Base-by-base conservation (phyloP, 768 basidiomycete genomes). In the Hydnomerulius pinastri region DNA sequence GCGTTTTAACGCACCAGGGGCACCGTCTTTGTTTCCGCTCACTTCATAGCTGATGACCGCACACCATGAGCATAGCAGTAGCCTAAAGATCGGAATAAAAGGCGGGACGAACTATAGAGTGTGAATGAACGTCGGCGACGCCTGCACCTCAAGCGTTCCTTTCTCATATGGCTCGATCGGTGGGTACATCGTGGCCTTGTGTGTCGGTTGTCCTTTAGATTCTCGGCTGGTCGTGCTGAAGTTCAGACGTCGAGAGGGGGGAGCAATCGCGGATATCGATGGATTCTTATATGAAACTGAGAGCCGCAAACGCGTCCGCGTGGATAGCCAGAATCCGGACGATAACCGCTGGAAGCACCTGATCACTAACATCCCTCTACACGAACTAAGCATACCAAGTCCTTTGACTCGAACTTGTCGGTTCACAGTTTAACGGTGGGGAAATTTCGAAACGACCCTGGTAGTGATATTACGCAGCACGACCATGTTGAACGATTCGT, bases 21-120 rank as follows among this genome's bases (percentile, higher is more conserved):
- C 76, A 18, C 90, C 92, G 35, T 83, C 74, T 56, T 81, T 81
- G 61, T 88, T 92, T 33, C 92, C 92, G 57, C 82, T 82, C 43
- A 92, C 60, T 68, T 92, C 90, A 61, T 89, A 93, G 72, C 92
- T 93, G 57, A 48, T 18, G 38, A 24, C 18, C 24, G 10, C 10
- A 15, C 41, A 38, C 35, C 11, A 48, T 56, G 3, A 54, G 39
- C 10, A n/a, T n/a, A 11, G 21, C 13, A 47, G 44, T 12, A 38
- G n/a, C n/a, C n/a, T n/a, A n/a, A n/a, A n/a, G 15, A 25, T 42
- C 12, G 35, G 27, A 47, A 43, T 2, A 25, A 21, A 45, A 52
- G 69, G 55, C 46, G 23, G 29, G 28, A 73, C 79, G 53, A 55
- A 91, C 90, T 93, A 83, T 53, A 93, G 79, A 6, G 79, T 81